Conservation (phyloP, 2,329 filamentous ascomycete species). For the Lecanicillium sp. region DNA sequence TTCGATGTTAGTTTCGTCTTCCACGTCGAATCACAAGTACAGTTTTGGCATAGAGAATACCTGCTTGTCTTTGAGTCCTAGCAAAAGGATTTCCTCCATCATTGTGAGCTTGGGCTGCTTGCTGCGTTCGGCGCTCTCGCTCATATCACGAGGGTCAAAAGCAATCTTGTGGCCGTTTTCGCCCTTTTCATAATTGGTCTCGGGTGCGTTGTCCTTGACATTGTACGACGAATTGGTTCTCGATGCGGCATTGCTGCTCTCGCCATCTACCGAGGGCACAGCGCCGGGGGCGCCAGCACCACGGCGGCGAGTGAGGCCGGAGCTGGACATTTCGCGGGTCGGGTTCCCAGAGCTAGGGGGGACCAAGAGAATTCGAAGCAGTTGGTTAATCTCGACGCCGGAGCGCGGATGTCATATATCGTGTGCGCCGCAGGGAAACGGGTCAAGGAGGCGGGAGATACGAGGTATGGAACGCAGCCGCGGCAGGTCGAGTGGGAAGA, state of each 20-base stretch:
- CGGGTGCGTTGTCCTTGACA: constrained; percentile 46
- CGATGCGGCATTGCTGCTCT: constrained; percentile 47
- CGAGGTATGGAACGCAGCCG: too few relatives aligned
- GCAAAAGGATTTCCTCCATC: constrained; percentile 95
- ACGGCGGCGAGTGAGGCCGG: constrained; percentile 56
- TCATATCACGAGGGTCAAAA: constrained; percentile 94
- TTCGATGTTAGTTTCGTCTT: background rate
- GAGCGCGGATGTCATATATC: too few relatives aligned
- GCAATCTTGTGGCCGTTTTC: constrained; percentile 99
- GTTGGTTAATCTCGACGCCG: too few relatives aligned
- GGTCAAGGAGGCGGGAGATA: too few relatives aligned
- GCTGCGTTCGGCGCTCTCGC: constrained; percentile 88
- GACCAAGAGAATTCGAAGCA: too few relatives aligned
- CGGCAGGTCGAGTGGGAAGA: too few relatives aligned
- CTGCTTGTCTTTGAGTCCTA: constrained; percentile 98
- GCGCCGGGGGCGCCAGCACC: constrained; percentile 58
- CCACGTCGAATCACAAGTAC: too few relatives aligned
- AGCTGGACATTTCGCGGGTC: constrained; percentile 27
- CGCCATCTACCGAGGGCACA: constrained; percentile 37
- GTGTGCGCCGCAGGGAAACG: too few relatives aligned
- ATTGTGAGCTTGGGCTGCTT: constrained; percentile 97
- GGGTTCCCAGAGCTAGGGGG: constrained; percentile 8
- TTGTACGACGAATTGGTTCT: constrained; percentile 48
- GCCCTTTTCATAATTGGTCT: constrained; percentile 82
- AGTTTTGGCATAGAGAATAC: too few relatives aligned